Conservation (phyloP, 1,284 basidiomycete species). For the Cutaneotrichosporon sp. region DNA sequence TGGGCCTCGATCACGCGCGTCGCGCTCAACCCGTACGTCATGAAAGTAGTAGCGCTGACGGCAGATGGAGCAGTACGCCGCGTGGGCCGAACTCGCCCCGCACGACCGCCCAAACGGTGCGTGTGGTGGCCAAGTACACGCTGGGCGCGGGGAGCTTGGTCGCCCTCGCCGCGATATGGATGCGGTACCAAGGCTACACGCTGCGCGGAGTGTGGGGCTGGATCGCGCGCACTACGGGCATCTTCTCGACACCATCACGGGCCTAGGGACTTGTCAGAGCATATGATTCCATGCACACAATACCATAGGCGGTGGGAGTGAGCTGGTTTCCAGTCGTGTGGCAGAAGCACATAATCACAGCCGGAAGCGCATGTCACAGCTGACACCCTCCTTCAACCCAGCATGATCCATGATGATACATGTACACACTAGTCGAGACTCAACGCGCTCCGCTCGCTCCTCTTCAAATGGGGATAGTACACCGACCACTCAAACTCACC, state of each 20-base stretch:
- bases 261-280: not conserved
- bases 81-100: constrained; percentile 42
- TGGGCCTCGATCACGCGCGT: constrained; percentile 51
- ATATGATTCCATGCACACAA: constrained; percentile 14
- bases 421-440: constrained; percentile 20
- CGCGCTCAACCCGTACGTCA: constrained; percentile 44
- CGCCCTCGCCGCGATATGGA: constrained; percentile 41
- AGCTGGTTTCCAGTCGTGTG: not conserved
- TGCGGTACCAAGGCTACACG: constrained; percentile 50
- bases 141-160: constrained; percentile 32
- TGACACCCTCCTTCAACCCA: no score
- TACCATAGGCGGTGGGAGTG: not conserved
- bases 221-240: constrained; percentile 31
- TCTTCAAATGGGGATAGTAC: constrained; percentile 65
- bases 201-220: constrained; percentile 46
- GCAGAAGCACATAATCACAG: not conserved
- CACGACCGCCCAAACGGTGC: constrained; percentile 40
- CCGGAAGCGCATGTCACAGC: no score
- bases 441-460: constrained; percentile 46
- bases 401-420: not conserved
- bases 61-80: constrained; percentile 27
- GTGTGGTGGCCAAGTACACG: constrained; percentile 33
- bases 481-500: constrained; percentile 75
- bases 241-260: constrained; percentile 15
- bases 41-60: constrained; percentile 8